A percentile compares a stretch with the other conserved stretches of the same genome.
Evolutionary conservation across 2,329 filamentous ascomycete genomes (phyloP).

Genomic region (Alternaria rosae): DNA sequence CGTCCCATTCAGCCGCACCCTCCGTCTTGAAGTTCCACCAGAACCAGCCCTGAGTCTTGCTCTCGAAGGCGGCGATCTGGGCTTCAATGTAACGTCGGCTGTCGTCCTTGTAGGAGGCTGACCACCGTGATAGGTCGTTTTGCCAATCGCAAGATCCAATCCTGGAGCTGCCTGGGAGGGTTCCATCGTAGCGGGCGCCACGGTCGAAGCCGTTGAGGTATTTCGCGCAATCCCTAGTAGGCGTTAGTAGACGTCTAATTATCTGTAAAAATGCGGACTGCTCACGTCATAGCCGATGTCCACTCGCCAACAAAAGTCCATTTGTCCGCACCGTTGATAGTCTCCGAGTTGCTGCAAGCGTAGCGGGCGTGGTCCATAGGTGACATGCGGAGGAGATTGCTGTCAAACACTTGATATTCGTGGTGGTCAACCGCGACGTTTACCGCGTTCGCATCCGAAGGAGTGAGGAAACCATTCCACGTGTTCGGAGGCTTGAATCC

Average conservation of each 20-base stretch:
- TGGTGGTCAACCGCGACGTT: constrained; percentile 72
- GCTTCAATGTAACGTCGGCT: constrained; percentile 62
- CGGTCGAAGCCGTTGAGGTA: constrained; percentile 63
- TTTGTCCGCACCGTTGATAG: constrained; percentile 65
- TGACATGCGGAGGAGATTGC: constrained; percentile 58
- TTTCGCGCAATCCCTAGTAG: constrained; percentile 56
- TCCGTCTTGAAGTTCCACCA: constrained; percentile 69
- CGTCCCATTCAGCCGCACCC: constrained; percentile 61
- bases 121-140: constrained; percentile 59
- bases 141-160: constrained; percentile 65
- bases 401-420: constrained; percentile 71
- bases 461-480: constrained; percentile 69
- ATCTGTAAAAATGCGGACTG: neutral
- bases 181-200: constrained; percentile 68
- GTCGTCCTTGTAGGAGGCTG: constrained; percentile 54
- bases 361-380: constrained; percentile 62
- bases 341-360: constrained; percentile 62
- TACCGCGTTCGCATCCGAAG: constrained; percentile 57
- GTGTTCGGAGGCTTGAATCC: constrained; percentile 61
- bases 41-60: constrained; percentile 61
- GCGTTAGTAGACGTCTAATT: neutral
- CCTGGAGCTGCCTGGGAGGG: constrained; percentile 55
- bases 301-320: constrained; percentile 70
- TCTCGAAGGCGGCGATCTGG: constrained; percentile 62
- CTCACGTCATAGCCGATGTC: constrained; percentile 68